Evolutionary conservation across 129 eudicot genomes (phyloP).

Genomic region (Oenanthe sinensis): DNA sequence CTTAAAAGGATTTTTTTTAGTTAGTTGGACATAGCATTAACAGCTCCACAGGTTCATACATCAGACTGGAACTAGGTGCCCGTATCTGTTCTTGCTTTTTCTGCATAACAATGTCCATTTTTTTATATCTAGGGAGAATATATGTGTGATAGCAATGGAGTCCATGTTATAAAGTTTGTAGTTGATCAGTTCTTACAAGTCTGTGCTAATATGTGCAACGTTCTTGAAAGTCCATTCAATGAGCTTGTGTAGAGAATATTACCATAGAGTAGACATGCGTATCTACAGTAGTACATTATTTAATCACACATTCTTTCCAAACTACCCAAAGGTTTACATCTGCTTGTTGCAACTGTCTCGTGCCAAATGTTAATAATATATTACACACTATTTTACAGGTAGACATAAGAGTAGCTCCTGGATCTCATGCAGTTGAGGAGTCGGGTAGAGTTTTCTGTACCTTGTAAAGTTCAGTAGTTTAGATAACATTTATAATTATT

Average conservation of each 20-base stretch:
- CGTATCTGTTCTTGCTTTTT: too few relatives aligned
- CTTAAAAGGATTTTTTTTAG: too few relatives aligned
- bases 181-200: background rate
- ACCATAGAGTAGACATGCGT: background rate
- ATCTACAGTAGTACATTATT: background rate
- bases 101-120: too few relatives aligned
- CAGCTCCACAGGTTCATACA: too few relatives aligned
- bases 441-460: slow-evolving; percentile 38
- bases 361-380: background rate
- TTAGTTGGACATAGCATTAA: too few relatives aligned
- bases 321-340: background rate
- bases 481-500: background rate
- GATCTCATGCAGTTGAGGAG: slow-evolving; percentile 90
- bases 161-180: background rate
- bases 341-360: background rate
- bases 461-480: background rate
- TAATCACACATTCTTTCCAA: background rate
- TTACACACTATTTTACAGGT: slow-evolving; percentile 34
- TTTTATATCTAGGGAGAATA: background rate
- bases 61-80: too few relatives aligned
- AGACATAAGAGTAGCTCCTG: slow-evolving; percentile 84
- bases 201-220: background rate
- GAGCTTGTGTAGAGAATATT: too few relatives aligned
- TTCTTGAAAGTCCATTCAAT: background rate
- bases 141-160: background rate